Percentiles rank a stretch among this genome's conserved stretches.
Evolutionary conservation across 305 asterid species (phyloP).

Genomic region (Fraxinus sp.): DNA sequence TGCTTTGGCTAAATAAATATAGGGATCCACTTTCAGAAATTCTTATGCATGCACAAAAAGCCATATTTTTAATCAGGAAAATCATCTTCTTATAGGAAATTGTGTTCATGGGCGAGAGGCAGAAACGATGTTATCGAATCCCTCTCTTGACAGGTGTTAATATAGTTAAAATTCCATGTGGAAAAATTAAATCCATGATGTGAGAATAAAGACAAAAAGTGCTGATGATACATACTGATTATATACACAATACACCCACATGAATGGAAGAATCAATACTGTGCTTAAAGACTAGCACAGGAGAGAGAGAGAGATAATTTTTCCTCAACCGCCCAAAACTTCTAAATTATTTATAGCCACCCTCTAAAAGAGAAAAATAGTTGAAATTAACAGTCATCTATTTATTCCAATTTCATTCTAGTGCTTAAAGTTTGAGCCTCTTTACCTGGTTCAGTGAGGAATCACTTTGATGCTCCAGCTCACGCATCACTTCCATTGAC

Average conservation of each 20-base stretch:
- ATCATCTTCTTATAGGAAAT: neutral
- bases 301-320: neutral
- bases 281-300: neutral
- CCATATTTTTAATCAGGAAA: neutral
- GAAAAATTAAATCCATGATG: neutral
- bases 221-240: neutral
- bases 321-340: neutral
- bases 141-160: neutral
- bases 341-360: neutral
- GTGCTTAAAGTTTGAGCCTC: neutral
- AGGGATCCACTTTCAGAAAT: neutral
- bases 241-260: neutral
- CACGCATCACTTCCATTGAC: conserved; percentile 66
- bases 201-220: neutral
- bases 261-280: neutral
- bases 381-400: neutral
- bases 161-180: neutral
- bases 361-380: neutral
- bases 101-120: neutral
- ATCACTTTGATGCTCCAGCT: conserved; percentile 71
- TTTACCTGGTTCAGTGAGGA: conserved; percentile 68
- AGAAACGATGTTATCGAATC: neutral
- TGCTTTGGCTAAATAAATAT: neutral
- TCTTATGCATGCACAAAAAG: neutral
- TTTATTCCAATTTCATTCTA: neutral